phyloP scores from a whole-genome alignment of 768 basidiomycete species.

The Cytidiella melzeri region DNA sequence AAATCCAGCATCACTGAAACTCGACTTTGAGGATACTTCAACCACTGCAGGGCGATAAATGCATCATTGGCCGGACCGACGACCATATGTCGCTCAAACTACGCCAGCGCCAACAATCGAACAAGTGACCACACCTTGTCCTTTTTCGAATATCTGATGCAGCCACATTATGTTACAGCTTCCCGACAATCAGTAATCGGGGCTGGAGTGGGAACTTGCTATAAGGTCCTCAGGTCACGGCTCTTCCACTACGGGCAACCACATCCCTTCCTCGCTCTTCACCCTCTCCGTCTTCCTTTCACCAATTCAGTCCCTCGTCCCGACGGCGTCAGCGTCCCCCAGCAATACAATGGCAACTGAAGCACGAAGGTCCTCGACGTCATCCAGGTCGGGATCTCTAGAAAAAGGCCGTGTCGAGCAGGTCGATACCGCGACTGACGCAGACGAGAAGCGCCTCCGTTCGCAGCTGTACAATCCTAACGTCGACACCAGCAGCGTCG shows the following conservation, averaged over 20 bases:
- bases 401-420: slow-evolving; percentile 24
- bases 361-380: slow-evolving; percentile 9
- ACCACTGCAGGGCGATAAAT: too few species aligned
- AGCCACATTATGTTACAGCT: neutral
- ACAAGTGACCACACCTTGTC: neutral
- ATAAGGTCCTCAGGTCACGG: neutral
- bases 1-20: too few species aligned
- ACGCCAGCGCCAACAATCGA: neutral
- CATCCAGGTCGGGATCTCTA: slow-evolving; percentile 17
- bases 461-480: slow-evolving; percentile 32
- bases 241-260: too few species aligned
- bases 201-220: neutral
- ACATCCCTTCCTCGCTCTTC: neutral
- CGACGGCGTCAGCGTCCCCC: neutral
- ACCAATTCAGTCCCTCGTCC: neutral
- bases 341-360: too few species aligned
- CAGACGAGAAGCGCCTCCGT: slow-evolving; percentile 11
- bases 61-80: too few species aligned
- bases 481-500: slow-evolving; percentile 52
- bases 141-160: neutral
- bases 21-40: too few species aligned
- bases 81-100: too few species aligned
- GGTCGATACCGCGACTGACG: slow-evolving; percentile 6
- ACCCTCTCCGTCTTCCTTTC: neutral
- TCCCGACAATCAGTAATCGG: neutral